These are phyloP conservation scores for Pulveroboletus ravenelii DNA, from an alignment of 768 basidiomycete species.

Conservation along the genomic window DNA sequence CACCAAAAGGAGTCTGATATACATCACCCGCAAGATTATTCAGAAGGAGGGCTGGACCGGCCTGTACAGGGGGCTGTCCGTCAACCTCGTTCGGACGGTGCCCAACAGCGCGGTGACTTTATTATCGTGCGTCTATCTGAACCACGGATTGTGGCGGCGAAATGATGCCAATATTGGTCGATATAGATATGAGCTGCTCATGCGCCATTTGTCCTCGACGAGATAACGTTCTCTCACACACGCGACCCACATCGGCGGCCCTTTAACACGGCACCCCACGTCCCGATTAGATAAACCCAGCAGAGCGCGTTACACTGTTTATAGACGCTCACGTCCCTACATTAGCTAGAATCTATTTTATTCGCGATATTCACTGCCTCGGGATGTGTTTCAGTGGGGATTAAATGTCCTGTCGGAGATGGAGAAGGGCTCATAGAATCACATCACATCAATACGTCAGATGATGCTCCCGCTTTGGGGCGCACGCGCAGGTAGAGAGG, in stretches of 20 bases:
- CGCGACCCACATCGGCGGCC: no score
- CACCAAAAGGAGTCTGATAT: slow-evolving; percentile 60
- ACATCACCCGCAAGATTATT: slow-evolving; percentile 69
- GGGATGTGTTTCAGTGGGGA: slow-evolving; percentile 10
- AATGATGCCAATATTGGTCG: slow-evolving; percentile 3
- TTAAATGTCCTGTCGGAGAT: slow-evolving; percentile 1
- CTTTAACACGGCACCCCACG: not conserved
- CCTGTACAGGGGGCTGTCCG: slow-evolving; percentile 89
- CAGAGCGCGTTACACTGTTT: slow-evolving; percentile 8
- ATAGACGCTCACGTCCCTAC: not conserved
- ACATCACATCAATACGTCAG: no score
- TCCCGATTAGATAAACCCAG: slow-evolving; percentile 14
- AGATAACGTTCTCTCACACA: slow-evolving; percentile 4
- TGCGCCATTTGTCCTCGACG: slow-evolving; percentile 28
- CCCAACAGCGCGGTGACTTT: slow-evolving; percentile 96
- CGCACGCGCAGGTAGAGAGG: slow-evolving; percentile 17
- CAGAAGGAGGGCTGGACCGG: slow-evolving; percentile 83
- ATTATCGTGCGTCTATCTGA: slow-evolving; percentile 39
- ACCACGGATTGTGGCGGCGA: not conserved
- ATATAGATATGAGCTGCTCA: slow-evolving; percentile 29
- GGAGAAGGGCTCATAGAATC: not conserved
- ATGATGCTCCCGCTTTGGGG: no score
- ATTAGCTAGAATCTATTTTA: no score
- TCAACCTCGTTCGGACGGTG: slow-evolving; percentile 91
- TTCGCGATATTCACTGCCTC: slow-evolving; percentile 1